Conservation (phyloP, 257 asterid genomes). For the Cordia subcordata region DNA sequence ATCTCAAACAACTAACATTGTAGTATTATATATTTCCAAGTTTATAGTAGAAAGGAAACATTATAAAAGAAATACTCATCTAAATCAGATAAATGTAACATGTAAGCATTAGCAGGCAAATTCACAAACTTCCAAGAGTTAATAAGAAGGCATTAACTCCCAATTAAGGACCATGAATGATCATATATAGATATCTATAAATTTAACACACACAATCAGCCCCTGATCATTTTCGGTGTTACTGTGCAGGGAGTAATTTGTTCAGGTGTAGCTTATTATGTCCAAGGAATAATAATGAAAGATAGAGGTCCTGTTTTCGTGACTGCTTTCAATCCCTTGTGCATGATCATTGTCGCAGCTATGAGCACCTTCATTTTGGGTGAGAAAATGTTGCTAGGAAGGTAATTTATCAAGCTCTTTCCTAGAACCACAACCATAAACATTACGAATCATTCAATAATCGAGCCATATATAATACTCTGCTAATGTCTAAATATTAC, state of each 20-base stretch:
- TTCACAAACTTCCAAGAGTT: too few species aligned
- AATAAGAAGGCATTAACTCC: too few species aligned
- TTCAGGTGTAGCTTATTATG: slow-evolving; percentile 58
- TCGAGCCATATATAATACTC: background rate
- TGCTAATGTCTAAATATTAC: slow-evolving; percentile 12
- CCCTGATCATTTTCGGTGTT: background rate
- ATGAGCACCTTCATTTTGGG: slow-evolving; percentile 54
- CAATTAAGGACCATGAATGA: too few species aligned
- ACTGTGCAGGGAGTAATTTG: slow-evolving; percentile 17
- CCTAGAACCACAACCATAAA: background rate
- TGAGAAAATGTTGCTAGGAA: slow-evolving; percentile 55
- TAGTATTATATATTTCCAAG: too few species aligned
- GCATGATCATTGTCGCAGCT: slow-evolving; percentile 58
- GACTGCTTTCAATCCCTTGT: slow-evolving; percentile 57
- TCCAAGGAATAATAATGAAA: slow-evolving; percentile 58
- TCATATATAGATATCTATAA: too few species aligned
- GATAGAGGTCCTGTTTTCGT: slow-evolving; percentile 64
- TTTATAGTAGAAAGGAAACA: too few species aligned
- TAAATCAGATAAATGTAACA: too few species aligned
- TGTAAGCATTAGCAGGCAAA: too few species aligned
- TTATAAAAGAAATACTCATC: too few species aligned
- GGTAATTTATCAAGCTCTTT: slow-evolving; percentile 26
- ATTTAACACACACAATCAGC: background rate
- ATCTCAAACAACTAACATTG: too few species aligned
- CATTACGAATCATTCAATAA: too few species aligned